Evolutionary conservation across 1,284 basidiomycete genomes (phyloP).

Genomic region (Tilletia caries): DNA sequence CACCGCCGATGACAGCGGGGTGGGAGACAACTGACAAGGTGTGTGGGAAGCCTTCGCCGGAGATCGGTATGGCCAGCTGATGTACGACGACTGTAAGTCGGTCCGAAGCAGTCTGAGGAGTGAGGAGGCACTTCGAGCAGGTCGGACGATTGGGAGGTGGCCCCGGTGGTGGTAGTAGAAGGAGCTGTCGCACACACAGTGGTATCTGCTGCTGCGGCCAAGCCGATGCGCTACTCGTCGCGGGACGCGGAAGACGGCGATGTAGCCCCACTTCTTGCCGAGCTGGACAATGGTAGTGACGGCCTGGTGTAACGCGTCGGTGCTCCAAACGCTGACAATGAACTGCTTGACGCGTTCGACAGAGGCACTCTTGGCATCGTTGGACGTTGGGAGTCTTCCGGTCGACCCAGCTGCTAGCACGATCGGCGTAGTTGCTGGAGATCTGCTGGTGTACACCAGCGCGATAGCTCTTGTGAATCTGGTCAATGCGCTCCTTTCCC

Average conservation of each 20-base stretch:
- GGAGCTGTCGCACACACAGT: not conserved
- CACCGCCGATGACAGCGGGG: conserved; percentile 39
- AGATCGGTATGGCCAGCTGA: conserved; percentile 45
- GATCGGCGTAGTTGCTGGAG: conserved; percentile 22
- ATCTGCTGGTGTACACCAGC: conserved; percentile 14
- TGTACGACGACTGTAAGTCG: conserved; percentile 43
- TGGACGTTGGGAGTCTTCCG: conserved; percentile 56
- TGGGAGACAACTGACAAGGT: conserved; percentile 49
- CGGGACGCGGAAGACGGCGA: conserved; percentile 53
- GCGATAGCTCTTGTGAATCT: no score
- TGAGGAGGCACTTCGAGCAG: conserved; percentile 9
- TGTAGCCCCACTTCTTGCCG: conserved; percentile 57
- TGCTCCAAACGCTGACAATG: conserved; percentile 42
- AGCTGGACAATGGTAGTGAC: conserved; percentile 55
- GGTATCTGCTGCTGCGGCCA: not conserved
- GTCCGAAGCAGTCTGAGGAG: conserved; percentile 36
- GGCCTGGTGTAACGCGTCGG: conserved; percentile 55
- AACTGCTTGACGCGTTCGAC: conserved; percentile 56
- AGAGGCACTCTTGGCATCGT: conserved; percentile 56
- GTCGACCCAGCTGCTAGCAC: conserved; percentile 54
- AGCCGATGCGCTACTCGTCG: not conserved
- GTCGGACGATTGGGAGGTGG: not conserved
- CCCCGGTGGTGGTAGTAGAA: not conserved
- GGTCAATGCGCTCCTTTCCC: no score
- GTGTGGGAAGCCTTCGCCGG: conserved; percentile 50